Evolutionary conservation across 2,329 filamentous ascomycete genomes (phyloP).

Genomic region (Aspergillus puulaauensis): DNA sequence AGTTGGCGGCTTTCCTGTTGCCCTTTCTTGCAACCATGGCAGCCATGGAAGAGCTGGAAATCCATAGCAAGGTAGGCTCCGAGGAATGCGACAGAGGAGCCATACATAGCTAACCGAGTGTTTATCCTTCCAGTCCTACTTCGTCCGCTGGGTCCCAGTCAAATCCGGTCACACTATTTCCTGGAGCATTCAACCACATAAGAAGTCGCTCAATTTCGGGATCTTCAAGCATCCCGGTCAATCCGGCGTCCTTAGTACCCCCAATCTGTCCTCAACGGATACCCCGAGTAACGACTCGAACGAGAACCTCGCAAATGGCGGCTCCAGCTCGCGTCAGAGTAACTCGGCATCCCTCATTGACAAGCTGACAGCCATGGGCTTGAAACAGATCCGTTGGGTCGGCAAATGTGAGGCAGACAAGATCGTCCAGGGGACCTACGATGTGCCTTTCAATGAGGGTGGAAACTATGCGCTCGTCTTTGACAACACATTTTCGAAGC

Average conservation of each 20-base stretch:
- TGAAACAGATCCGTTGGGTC: conserved; percentile 71
- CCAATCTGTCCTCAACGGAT: conserved; percentile 42
- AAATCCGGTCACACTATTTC: conserved; percentile 88
- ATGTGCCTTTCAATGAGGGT: conserved; percentile 70
- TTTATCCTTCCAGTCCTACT: conserved; percentile 71
- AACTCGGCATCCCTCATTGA: conserved; percentile 69
- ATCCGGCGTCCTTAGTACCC: conserved; percentile 49
- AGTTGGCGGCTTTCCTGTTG: not conserved
- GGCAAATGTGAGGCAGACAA: conserved; percentile 97
- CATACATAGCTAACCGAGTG: conserved; percentile 23
- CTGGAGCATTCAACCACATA: conserved; percentile 96
- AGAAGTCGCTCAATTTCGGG: conserved; percentile 97
- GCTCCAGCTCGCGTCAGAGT: conserved; percentile 57
- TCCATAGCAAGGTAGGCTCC: conserved; percentile 84
- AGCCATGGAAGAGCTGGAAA: conserved; percentile 93
- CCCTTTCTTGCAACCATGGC: conserved; percentile 61
- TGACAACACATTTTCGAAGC: conserved; percentile 98
- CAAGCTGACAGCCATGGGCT: conserved; percentile 61
- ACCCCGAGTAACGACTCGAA: conserved; percentile 40
- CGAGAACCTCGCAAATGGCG: conserved; percentile 33
- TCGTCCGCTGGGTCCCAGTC: conserved; percentile 95
- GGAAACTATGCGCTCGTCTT: conserved; percentile 97
- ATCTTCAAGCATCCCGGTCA: conserved; percentile 94
- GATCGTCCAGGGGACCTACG: conserved; percentile 85
- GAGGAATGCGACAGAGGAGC: conserved; percentile 7